Evolutionary conservation across 139 green algal genomes (phyloP), one percentile per base, ranked within the genome.

Genomic region (Chlorella vulgaris): DNA sequence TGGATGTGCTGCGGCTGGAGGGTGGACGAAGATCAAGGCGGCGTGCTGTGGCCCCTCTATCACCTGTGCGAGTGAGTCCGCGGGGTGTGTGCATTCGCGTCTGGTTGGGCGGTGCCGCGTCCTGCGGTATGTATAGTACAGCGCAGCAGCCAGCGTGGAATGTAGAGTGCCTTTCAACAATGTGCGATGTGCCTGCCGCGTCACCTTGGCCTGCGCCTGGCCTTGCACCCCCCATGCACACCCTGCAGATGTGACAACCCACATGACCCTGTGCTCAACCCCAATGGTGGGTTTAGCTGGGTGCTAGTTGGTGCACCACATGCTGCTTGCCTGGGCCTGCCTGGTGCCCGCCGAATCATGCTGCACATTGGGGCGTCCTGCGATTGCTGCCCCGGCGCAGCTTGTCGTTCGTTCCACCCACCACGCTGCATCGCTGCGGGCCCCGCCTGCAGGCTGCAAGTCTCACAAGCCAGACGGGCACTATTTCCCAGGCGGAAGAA

Each of bases 21-120:
- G 35, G 82, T 70, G 35, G 74, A 76, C 4, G 38, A 33, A 15
- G 74, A 84, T 0, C 78, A 90, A 13, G 84, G 77, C 15, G 92
- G 93, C 13, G 81, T 93, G 36, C 70, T 96, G 67, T 96, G 87
- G 86, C 82, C 84, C 0, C 76, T 91, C 10, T 85, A 90, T n/a
- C 91, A 95, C 81, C 36, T 29, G 36, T 95, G 91, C 76, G 21
- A 81, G 5, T 95, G 90, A 69, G 58, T 76, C 65, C 55, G 83
- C 42, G 58, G 31, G 65, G 65, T 31, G 28, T 13, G 5, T 21
- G 6, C 53, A 31, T 3, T 62, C 3, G 28, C 7, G 22, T 18
- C 6, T 18, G 53, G 22, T 31, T 21, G 53, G 28, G 53, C 53
- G n/a, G n/a, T n/a, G n/a, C n/a, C n/a, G n/a, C n/a, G n/a, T n/a